Evolutionary conservation across 768 basidiomycete genomes (phyloP).

Genomic region (Suillus fuscotomentosus): DNA sequence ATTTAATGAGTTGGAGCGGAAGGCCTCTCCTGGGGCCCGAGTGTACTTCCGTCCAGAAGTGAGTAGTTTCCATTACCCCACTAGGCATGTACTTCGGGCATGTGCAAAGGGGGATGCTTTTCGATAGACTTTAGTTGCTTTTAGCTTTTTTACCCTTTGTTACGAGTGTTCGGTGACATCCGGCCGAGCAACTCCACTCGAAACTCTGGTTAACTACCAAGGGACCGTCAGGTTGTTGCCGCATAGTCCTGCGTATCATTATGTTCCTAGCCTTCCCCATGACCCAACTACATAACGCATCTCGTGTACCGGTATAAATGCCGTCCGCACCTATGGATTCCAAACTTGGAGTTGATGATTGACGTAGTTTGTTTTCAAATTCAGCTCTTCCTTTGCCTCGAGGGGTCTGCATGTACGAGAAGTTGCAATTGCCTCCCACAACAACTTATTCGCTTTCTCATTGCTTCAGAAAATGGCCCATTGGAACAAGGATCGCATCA

Average conservation of each 20-base stretch:
- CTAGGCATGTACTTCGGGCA: not conserved
- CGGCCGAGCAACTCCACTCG: not conserved
- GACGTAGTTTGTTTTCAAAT: slow-evolving; percentile 1
- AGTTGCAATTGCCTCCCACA: not conserved
- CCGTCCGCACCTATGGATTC: not conserved
- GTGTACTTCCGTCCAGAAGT: not conserved
- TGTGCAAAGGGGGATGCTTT: not conserved
- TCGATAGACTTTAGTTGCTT: too few species aligned
- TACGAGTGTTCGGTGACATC: not conserved
- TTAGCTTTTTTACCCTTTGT: too few species aligned
- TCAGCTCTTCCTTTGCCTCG: slow-evolving; percentile 1
- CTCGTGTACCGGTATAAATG: not conserved
- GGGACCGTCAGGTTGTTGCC: not conserved
- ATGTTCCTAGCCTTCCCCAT: not conserved
- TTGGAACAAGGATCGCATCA: slow-evolving; percentile 19
- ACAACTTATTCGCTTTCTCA: not conserved
- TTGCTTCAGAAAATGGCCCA: slow-evolving; percentile 9
- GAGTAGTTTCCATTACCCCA: not conserved
- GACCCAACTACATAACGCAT: not conserved
- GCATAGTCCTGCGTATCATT: not conserved
- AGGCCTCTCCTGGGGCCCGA: not conserved
- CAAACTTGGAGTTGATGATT: not conserved
- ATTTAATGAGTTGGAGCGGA: not conserved
- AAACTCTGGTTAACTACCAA: not conserved
- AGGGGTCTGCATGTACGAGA: not conserved